Base-by-base conservation (phyloP, 2,329 filamentous ascomycete species). In the Boeremia lycopersici region DNA sequence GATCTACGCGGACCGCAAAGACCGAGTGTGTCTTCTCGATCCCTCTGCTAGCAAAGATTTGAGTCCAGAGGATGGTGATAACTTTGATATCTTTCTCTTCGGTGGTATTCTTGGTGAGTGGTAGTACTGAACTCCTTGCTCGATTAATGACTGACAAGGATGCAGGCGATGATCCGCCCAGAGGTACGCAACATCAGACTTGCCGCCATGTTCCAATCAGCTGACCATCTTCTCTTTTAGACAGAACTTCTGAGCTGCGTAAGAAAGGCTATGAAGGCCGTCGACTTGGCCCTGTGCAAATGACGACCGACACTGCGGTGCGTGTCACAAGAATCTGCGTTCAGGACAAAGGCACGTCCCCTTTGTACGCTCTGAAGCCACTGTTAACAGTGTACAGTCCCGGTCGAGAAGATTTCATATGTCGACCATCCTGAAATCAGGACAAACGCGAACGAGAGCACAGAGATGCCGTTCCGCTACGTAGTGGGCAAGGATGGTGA, bases 291-390 rank as follows among this genome's bases (percentile, higher is more conserved):
- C 91, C 93, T 7, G 88, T 93, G 66, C 95, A 99, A 77, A 97
- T 99, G 93, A 98, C 95, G 3, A 99, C 95, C 4, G 95, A 99
- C 74, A 99, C 95, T 17, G 95, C 95, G 4, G 95, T 97, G 45
- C 85, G 95, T 63, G 93, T 97, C 39, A 98, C 95, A 29, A 86
- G 95, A 62, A 88, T 96, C 65, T 89, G 98, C 6, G 87, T 93
- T 10, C 89, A 96, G 69, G 86, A 93, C 62, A 89, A 89, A 79
- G 84, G 93, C 96, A 76, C 61, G 84, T 71, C 33, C 12, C 51
- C 12, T n/a, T n/a, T 28, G 34, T 15, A 42, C 23, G n/a, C 26
- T 34, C 29, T 30, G 30, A 44, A 15, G 30, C 30, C 54, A n/a
- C 15, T 15, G 43, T 68, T 71, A 53, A 72, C 55, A 19, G 33